These are phyloP conservation scores for Aspergillus sp. DNA, from an alignment of 2,329 filamentous ascomycete genomes.

Conservation along the genomic window DNA sequence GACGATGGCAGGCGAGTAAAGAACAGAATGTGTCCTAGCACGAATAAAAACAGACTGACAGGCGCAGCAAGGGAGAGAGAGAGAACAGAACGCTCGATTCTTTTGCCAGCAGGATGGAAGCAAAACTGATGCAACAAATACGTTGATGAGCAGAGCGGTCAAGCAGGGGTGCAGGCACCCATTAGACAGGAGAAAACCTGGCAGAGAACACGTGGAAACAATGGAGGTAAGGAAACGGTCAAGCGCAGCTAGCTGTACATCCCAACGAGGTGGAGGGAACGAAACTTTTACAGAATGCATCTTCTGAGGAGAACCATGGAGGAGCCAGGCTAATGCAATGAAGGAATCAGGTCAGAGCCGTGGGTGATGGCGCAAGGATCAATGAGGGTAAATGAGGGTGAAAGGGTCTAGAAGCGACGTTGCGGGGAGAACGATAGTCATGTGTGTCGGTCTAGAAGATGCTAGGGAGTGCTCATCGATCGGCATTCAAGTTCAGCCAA, in stretches of 20 bases:
- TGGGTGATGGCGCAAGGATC: not conserved
- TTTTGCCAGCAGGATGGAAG: conserved; percentile 2
- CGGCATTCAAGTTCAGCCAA: conserved; percentile 44
- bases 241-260: conserved; percentile 16
- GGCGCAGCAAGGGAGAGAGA: not conserved
- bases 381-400: not conserved
- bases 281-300: conserved; percentile 10
- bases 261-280: conserved; percentile 1
- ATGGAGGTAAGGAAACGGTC: not conserved
- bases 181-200: not conserved
- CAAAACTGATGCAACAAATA: not conserved
- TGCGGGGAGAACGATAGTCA: not conserved
- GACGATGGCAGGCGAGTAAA: not conserved
- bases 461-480: conserved; percentile 20
- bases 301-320: not conserved
- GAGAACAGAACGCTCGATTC: conserved; percentile 1
- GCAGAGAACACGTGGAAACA: not conserved
- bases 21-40: not conserved
- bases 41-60: not conserved
- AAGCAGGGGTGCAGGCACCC: not conserved
- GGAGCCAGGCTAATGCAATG: not conserved
- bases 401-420: not conserved
- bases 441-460: not conserved
- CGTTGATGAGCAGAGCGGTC: not conserved
- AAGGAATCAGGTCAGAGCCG: conserved; percentile 2